Evolutionary conservation across 768 basidiomycete species (phyloP), one percentile per base, ranked within the genome.

Genomic region (Xerocomellus chrysenteron): DNA sequence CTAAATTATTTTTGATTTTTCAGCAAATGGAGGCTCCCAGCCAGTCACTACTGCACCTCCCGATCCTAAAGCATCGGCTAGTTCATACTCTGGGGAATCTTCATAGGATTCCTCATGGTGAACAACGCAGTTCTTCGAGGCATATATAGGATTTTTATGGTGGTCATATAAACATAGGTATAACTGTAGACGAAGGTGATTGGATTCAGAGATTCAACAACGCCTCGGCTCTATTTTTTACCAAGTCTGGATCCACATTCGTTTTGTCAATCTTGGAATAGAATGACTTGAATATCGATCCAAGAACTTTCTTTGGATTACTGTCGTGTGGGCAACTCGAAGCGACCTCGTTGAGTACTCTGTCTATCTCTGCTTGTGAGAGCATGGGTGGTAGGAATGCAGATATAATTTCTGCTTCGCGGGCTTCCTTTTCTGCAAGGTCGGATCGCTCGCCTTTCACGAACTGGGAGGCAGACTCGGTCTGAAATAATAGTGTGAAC

Each of bases 211-310:
- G 13, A 35, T 58, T 55, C 52, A 81, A 62, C 47, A 83, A 61
- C 21, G 61, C 70, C 36, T 79, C 74, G 10, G 80, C 76, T 59
- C 82, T 79, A 50, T 73, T 67, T 61, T 80, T 86, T 16, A 90
- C 85, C 41, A 84, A 65, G 42, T 78, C 74, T 5, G 82, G 62
- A 61, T 87, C 82, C 8, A 89, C 86, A 13, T 67, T 68, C 3
- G 81, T 78, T 62, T 79, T 83, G 68, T 90, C 85, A 5, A 88
- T 77, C 57, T 74, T 73, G 14, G 76, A 67, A 67, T 86, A 90
- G 66, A 91, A 90, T 12, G 73, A 71, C 68, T 85, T 87, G 70
- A 87, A 79, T 56, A 89, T 71, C 43, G 69, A 64, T 36, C 85
- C 85, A 11, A 80, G 58, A 13, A 55, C 62, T 60, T 59, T 54